phyloP scores from a whole-genome alignment of 2,329 filamentous ascomycete species.

The Penicillium sclerotigenum region DNA sequence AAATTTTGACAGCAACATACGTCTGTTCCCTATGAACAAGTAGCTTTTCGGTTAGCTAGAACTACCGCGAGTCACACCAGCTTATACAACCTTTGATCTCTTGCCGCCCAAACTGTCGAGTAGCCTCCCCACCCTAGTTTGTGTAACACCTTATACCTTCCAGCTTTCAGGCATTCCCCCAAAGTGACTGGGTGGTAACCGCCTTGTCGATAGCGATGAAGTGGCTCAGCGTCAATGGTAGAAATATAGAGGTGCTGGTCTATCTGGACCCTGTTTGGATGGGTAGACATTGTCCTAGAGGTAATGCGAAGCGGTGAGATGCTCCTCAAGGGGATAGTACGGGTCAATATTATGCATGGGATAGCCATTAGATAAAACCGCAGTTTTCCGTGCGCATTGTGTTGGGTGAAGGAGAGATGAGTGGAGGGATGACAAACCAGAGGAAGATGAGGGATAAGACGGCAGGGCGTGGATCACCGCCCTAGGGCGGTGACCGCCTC shows the following conservation, averaged over 20 bases:
- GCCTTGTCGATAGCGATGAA: slow-evolving; percentile 25
- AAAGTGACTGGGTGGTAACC: slow-evolving; percentile 37
- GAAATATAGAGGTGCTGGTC: slow-evolving; percentile 8
- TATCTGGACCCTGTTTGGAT: neutral
- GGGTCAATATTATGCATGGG: no score
- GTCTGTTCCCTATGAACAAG: slow-evolving; percentile 11
- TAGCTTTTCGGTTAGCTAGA: slow-evolving; percentile 15
- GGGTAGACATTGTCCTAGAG: neutral
- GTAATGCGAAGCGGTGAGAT: neutral
- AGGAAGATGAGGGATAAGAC: no score
- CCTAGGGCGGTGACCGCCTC: no score
- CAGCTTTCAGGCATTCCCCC: slow-evolving; percentile 26
- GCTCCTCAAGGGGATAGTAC: neutral
- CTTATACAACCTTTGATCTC: slow-evolving; percentile 27
- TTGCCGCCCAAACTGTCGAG: slow-evolving; percentile 38
- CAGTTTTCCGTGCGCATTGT: no score
- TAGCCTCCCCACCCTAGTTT: slow-evolving; percentile 40
- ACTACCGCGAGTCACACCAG: neutral
- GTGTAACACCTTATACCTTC: slow-evolving; percentile 37
- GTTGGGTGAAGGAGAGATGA: no score
- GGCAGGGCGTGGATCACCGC: no score
- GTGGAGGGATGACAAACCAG: no score
- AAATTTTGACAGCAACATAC: slow-evolving; percentile 30
- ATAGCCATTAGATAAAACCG: no score
- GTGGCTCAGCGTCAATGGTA: slow-evolving; percentile 22